Evolutionary conservation across 2,329 filamentous ascomycete genomes (phyloP), one percentile per base, ranked within the genome.

Genomic region (Dothistroma septosporum): DNA sequence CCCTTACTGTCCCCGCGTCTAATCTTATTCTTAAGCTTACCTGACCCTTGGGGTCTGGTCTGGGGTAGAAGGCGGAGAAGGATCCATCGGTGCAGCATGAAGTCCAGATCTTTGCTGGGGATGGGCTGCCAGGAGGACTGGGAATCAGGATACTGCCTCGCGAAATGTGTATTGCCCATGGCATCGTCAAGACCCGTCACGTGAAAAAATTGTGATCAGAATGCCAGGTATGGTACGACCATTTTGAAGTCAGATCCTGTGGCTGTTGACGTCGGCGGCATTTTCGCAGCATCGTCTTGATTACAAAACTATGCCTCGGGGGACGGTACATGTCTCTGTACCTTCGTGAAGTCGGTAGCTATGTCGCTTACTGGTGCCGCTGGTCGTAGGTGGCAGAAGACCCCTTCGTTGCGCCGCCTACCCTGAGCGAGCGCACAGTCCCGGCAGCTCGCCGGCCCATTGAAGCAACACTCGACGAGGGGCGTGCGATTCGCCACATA

Each of bases 11-110:
- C 47, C 10, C 28, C 28, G 22, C 19, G 47, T 11, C 14, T 12
- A 50, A 50, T 31, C 47, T 50, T 50, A 31, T 50, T 50, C 47
- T 50, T 50, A 50, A 50, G 47, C 47, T 50, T 50, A 50, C 47
- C 24, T 50, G 16, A 6, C n/a, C 8, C 41, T 19, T 44, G 41
- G 41, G 14, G 14, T n/a, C 37, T 16, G 7, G 37, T 8, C 41
- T 44, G 41, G 41, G 10, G 41, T 44, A 44, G 9, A 44, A 19
- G 41, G 41, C 19, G 41, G 41, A n/a, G 41, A n/a, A n/a, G 24
- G 24, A 28, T 28, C 6, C 24, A 28, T 28, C 24, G 6, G 24
- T 28, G 24, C 24, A 28, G 41, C n/a, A 19, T 4, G 19, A 14
- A 44, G 41, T 44, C 41, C 41, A 44, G 41, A 44, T n/a, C 37